These are phyloP conservation scores for Neonectria neomacrospora DNA, from an alignment of 2,329 filamentous ascomycete species.

Conservation along the genomic window DNA sequence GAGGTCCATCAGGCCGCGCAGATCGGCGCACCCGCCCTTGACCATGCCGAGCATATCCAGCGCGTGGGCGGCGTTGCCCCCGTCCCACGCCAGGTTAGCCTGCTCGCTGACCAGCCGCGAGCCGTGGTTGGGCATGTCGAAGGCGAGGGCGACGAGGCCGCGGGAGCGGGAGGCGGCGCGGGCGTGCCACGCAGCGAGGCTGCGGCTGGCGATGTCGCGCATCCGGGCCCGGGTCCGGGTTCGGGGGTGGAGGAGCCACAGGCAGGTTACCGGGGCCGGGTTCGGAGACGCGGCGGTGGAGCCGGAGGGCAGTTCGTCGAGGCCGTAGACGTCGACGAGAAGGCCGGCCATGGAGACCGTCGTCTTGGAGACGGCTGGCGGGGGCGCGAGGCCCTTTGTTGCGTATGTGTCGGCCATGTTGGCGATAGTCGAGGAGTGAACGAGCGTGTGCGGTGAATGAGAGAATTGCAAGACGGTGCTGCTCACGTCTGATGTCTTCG, in stretches of 20 bases:
- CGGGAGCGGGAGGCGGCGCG: constrained; percentile 46
- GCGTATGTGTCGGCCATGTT: constrained; percentile 45
- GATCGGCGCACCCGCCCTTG: constrained; percentile 78
- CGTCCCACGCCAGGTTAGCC: constrained; percentile 82
- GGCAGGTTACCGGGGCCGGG: constrained; percentile 70
- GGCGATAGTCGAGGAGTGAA: neutral
- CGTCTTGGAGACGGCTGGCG: constrained; percentile 68
- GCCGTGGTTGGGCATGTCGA: constrained; percentile 96
- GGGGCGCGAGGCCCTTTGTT: constrained; percentile 52
- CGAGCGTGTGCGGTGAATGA: constrained; percentile 19
- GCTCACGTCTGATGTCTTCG: neutral
- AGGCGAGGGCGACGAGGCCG: constrained; percentile 83
- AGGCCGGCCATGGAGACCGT: constrained; percentile 82
- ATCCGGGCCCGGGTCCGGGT: constrained; percentile 77
- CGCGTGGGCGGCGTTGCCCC: constrained; percentile 83
- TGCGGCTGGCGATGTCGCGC: constrained; percentile 75
- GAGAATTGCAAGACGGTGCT: constrained; percentile 11
- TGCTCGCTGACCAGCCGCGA: constrained; percentile 71
- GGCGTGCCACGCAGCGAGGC: constrained; percentile 75
- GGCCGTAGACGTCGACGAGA: constrained; percentile 81
- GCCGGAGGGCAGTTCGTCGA: constrained; percentile 73
- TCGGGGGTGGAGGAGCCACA: constrained; percentile 93
- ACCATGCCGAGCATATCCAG: constrained; percentile 91
- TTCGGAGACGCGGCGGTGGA: constrained; percentile 5
- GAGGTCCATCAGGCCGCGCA: constrained; percentile 78